These are phyloP conservation scores for Aegilops tauschii DNA, from an alignment of 176 grass and related monocot species.

Conservation along the genomic window DNA sequence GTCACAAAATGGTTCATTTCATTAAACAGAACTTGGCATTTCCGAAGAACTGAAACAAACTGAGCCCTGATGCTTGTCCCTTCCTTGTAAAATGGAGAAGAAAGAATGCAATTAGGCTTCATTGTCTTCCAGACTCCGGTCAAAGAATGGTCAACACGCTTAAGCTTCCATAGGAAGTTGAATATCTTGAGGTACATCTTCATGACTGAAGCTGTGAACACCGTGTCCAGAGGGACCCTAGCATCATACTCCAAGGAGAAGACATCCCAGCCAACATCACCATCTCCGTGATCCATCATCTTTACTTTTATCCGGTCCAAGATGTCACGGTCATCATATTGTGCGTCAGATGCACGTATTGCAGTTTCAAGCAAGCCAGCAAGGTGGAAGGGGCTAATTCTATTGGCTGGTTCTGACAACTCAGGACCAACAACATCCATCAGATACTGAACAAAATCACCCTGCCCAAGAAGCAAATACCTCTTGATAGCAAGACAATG, in stretches of 20 bases:
- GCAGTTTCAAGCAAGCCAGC: constrained; percentile 85
- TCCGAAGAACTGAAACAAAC: constrained; percentile 80
- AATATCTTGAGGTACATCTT: constrained; percentile 94
- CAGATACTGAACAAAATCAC: constrained; percentile 96
- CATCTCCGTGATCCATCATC: constrained; percentile 94
- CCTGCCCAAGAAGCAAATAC: constrained; percentile 96
- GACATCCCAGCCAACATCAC: constrained; percentile 90
- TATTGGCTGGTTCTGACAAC: constrained; percentile 91
- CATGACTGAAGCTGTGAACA: constrained; percentile 93
- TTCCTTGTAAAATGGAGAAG: constrained; percentile 83
- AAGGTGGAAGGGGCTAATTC: constrained; percentile 92
- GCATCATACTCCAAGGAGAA: constrained; percentile 96
- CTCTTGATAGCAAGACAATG: constrained; percentile 94
- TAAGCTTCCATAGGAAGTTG: constrained; percentile 93
- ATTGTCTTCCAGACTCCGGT: constrained; percentile 89
- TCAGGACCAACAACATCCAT: constrained; percentile 95
- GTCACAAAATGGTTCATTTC: constrained; percentile 99
- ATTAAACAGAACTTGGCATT: constrained; percentile 93
- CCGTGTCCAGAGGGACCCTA: constrained; percentile 73
- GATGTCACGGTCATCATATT: constrained; percentile 91
- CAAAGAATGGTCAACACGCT: constrained; percentile 79
- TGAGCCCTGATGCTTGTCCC: constrained; percentile 48
- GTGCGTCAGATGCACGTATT: constrained; percentile 83
- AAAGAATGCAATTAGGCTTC: constrained; percentile 95
- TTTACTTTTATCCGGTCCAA: constrained; percentile 89